Base-by-base conservation (phyloP, 352 stramenopile genomes). In the Pythium rishiriense region DNA sequence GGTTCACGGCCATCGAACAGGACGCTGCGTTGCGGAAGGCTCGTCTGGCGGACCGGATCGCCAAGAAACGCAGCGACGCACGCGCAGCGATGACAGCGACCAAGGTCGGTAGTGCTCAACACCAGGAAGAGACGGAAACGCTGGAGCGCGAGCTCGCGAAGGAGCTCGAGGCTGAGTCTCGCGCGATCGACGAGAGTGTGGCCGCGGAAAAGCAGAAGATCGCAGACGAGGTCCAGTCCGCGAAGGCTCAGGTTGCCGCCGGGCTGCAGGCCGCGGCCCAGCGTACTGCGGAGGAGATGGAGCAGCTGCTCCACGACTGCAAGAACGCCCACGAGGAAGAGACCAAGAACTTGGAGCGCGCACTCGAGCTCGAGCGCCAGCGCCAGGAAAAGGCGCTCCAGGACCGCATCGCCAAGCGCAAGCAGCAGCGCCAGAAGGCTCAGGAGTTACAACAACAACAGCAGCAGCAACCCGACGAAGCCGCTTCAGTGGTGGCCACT, bases 371-470 rank as follows among this genome's bases (percentile, higher is more conserved):
- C 15, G 77, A 84, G 58, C 69, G 70, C 14, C 72, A 79, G 55
- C 69, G 78, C 31, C 77, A 90, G 70, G 79, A 91, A 50, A 70
- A 69, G 21, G 68, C 71, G 2, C 47, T 87, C 12, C 69, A 87
- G 12, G 79, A 90, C 35, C 70, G 81, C 0, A 85, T 90, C 19
- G 77, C 78, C 12, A 69, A 72, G 31, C 68, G 73, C n/a, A 86
- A 85, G 41, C 65, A 76, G 58, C 79, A 84, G 55, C 63, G 66
- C 14, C 47, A 53, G 4, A 54, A 67, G 28, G 15, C 62, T 21
- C 15, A 64, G 42, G 31, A 62, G 25, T 46, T 51, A 46, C 21
- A 43, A 0, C 28, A 49, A 49, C 22, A 49, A 21, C 22, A 49
- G 15, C 7, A 49, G 42, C 42, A 49, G 42, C 42, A 43, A 21